Evolutionary conservation across 1,284 basidiomycete genomes (phyloP).

Genomic region (Leccinum subrobustum): DNA sequence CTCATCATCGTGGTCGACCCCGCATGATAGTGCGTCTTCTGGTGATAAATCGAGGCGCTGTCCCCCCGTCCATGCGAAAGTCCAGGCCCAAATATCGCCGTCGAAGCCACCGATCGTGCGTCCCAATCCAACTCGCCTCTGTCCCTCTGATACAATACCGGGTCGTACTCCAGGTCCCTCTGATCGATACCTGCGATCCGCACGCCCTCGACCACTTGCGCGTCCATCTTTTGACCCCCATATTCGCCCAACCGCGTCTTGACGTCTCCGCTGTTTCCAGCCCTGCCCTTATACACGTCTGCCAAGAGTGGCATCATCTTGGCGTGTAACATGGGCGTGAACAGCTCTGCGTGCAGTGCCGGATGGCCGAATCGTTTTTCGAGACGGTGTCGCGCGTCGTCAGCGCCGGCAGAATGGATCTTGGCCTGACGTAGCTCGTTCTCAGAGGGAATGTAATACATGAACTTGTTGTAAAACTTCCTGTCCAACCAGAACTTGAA

Average conservation of each 20-base stretch:
- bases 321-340: slow-evolving; percentile 86
- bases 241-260: slow-evolving; percentile 69
- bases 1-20: slow-evolving; percentile 29
- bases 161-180: slow-evolving; percentile 76
- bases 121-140: slow-evolving; percentile 83
- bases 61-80: slow-evolving; percentile 31
- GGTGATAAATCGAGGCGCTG: slow-evolving; percentile 40
- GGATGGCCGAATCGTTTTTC: slow-evolving; percentile 87
- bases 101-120: slow-evolving; percentile 63
- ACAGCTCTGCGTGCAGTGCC: slow-evolving; percentile 74
- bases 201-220: slow-evolving; percentile 70
- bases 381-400: slow-evolving; percentile 67
- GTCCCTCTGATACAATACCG: slow-evolving; percentile 68
- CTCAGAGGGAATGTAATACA: slow-evolving; percentile 74
- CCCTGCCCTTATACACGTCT: slow-evolving; percentile 74
- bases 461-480: slow-evolving; percentile 70
- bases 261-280: slow-evolving; percentile 46
- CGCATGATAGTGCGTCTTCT: slow-evolving; percentile 45
- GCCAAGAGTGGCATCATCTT: slow-evolving; percentile 76
- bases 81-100: slow-evolving; percentile 47
- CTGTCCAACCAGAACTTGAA: slow-evolving; percentile 85
- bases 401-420: slow-evolving; percentile 68
- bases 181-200: slow-evolving; percentile 77
- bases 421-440: slow-evolving; percentile 70
- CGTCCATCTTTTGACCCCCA: slow-evolving; percentile 70